These are phyloP conservation scores for Phlebopus sp. DNA, from an alignment of 1,284 basidiomycete genomes.

Conservation along the genomic window DNA sequence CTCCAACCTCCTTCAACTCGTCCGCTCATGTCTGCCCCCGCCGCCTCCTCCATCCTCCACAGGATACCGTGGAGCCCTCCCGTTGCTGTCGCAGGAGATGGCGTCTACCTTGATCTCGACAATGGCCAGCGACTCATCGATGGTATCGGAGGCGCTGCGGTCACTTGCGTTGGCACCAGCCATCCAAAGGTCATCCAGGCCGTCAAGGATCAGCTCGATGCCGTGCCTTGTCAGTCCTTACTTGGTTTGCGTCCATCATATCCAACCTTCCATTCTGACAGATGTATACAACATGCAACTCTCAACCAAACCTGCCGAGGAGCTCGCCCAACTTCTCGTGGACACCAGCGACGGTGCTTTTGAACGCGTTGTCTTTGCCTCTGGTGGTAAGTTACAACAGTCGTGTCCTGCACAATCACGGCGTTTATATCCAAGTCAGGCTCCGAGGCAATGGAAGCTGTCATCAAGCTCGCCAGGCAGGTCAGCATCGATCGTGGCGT, in stretches of 20 bases:
- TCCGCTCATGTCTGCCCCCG: conserved; percentile 16
- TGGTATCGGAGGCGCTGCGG: conserved; percentile 82
- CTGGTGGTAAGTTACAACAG: conserved; percentile 51
- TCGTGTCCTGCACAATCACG: background rate
- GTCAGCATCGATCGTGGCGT: conserved; percentile 31
- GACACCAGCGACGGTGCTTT: conserved; percentile 71
- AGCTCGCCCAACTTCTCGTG: conserved; percentile 63
- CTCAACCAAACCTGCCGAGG: conserved; percentile 74
- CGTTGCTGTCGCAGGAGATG: conserved; percentile 60
- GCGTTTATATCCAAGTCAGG: conserved; percentile 40
- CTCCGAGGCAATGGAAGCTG: conserved; percentile 82
- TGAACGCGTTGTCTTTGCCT: conserved; percentile 61
- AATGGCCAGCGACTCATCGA: conserved; percentile 69
- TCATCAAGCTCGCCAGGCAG: conserved; percentile 77
- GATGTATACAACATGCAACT: conserved; percentile 83
- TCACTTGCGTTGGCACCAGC: conserved; percentile 72
- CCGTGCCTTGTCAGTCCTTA: conserved; percentile 56
- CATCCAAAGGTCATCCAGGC: conserved; percentile 70
- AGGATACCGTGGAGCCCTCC: conserved; percentile 70
- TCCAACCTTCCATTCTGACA: conserved; percentile 26
- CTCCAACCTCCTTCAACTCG: background rate
- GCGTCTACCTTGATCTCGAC: conserved; percentile 67
- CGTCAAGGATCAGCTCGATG: conserved; percentile 74
- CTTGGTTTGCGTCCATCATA: conserved; percentile 2
- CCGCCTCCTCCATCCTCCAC: conserved; percentile 48